Percentiles rank a stretch among this genome's conserved stretches.
Conservation (phyloP, 2,329 filamentous ascomycete species). For the Alternaria hordeiaustralica region DNA sequence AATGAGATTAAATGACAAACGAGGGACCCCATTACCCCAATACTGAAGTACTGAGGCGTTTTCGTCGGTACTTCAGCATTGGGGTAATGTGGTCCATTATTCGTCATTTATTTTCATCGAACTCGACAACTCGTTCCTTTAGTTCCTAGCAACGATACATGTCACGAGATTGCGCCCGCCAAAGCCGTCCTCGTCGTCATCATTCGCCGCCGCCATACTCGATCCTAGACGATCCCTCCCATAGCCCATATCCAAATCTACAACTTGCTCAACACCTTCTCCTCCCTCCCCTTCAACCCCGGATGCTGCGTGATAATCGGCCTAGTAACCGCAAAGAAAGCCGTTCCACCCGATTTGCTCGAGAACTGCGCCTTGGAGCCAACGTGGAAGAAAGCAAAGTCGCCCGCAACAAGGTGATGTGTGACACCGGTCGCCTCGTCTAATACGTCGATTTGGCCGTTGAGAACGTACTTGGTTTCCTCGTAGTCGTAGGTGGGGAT, state of each 20-base stretch:
- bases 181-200: not conserved
- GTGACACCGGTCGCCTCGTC: constrained; percentile 34
- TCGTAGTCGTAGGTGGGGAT: constrained; percentile 32
- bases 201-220: not conserved
- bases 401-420: constrained; percentile 32
- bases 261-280: constrained; percentile 20
- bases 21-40: too few relatives aligned
- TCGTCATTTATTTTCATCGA: not conserved
- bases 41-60: too few relatives aligned
- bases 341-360: constrained; percentile 27
- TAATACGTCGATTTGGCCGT: constrained; percentile 32
- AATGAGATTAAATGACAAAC: too few relatives aligned
- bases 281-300: constrained; percentile 26
- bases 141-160: not conserved
- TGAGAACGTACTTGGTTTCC: constrained; percentile 35
- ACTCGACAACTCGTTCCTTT: not conserved
- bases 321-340: constrained; percentile 34
- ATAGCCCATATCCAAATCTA: not conserved
- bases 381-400: constrained; percentile 37
- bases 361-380: constrained; percentile 32
- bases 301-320: constrained; percentile 28
- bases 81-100: not conserved
- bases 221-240: not conserved
- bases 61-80: too few relatives aligned
- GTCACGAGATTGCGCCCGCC: not conserved